A percentile compares a stretch with the other conserved stretches of the same genome.
Conservation (phyloP, 192 early-diverging fungal species). For the Backusella westeae region DNA sequence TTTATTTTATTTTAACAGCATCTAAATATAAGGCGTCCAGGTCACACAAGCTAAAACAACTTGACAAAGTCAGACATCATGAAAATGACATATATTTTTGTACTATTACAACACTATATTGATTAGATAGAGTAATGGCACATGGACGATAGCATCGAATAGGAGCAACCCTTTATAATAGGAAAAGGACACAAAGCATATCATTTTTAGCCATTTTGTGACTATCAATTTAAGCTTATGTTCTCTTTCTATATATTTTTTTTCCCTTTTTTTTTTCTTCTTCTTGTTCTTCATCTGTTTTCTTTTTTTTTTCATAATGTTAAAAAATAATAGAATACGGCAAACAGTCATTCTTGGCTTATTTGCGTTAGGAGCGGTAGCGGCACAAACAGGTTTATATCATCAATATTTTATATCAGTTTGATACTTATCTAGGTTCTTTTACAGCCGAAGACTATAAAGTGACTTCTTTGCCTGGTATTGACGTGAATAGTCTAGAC, state of each 20-base stretch:
- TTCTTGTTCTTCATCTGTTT: neutral
- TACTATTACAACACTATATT: too few relatives aligned
- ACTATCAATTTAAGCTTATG: neutral
- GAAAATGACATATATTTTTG: neutral
- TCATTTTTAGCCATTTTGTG: neutral
- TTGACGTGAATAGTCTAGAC: constrained; percentile 23
- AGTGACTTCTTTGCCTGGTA: constrained; percentile 36
- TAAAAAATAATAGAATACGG: neutral
- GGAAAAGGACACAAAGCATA: neutral
- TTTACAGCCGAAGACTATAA: constrained; percentile 38
- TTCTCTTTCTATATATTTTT: neutral
- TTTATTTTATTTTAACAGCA: neutral
- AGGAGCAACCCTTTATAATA: neutral
- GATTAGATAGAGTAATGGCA: neutral
- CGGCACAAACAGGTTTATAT: neutral
- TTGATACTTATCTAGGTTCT: neutral
- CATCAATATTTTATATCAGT: neutral
- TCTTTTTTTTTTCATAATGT: neutral
- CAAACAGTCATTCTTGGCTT: neutral
- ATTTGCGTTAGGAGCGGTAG: neutral
- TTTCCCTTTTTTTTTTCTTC: neutral
- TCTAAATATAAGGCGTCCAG: neutral
- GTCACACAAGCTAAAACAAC: neutral
- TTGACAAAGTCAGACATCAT: neutral
- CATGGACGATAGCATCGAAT: neutral